phyloP scores from a whole-genome alignment of 768 basidiomycete species.

The Hydnum rufescens region DNA sequence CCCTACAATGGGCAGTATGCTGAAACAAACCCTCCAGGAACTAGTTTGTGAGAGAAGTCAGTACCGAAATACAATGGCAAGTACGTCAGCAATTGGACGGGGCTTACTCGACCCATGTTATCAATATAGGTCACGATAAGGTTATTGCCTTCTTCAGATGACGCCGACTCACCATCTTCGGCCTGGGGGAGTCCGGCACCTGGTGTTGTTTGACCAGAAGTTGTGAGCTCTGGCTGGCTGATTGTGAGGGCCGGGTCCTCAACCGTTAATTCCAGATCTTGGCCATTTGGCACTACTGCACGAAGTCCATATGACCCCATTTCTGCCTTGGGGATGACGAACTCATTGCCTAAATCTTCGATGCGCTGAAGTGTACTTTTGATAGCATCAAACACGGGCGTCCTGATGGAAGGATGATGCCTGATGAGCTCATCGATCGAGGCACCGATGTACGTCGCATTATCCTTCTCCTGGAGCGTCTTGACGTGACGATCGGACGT shows the following conservation, averaged over 20 bases:
- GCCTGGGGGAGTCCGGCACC: conserved; percentile 10
- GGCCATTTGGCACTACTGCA: background rate
- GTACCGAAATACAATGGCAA: background rate
- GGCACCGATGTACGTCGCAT: conserved; percentile 71
- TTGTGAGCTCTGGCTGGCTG: background rate
- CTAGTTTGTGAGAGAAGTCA: conserved; percentile 24
- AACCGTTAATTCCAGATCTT: background rate
- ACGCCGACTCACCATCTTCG: conserved; percentile 12
- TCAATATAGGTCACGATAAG: conserved; percentile 17
- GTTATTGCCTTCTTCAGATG: conserved; percentile 7
- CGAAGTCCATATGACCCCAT: conserved; percentile 45
- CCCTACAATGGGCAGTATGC: conserved; percentile 71
- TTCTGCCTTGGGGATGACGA: conserved; percentile 33
- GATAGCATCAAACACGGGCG: conserved; percentile 57
- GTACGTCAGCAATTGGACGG: background rate
- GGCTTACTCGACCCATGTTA: conserved; percentile 12
- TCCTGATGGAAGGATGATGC: conserved; percentile 80
- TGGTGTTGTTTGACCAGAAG: conserved; percentile 2
- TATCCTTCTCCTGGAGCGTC: conserved; percentile 79
- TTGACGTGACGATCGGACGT: conserved; percentile 69
- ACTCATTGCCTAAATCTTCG: conserved; percentile 49
- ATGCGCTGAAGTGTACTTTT: conserved; percentile 51
- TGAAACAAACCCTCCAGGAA: conserved; percentile 92
- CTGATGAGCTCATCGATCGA: conserved; percentile 89
- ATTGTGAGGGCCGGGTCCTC: too few species aligned